Evolutionary conservation across 192 early-diverging fungal genomes (phyloP).

Genomic region (Diversispora epigaea): DNA sequence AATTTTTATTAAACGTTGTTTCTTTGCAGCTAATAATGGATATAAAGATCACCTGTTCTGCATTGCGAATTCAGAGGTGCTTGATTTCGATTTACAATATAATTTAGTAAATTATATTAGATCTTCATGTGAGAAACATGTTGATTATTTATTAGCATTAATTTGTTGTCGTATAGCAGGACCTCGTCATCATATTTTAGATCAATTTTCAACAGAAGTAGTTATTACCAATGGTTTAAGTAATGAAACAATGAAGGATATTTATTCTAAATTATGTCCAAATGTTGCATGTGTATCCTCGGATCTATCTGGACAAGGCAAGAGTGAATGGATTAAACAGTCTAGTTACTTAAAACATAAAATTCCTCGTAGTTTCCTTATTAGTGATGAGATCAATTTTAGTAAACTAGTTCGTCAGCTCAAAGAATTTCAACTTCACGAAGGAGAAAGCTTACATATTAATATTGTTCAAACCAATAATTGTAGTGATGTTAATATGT

Average conservation of each 20-base stretch:
- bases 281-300: conserved; percentile 1
- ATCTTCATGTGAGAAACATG: not conserved
- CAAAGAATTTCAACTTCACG: not conserved
- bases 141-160: conserved; percentile 22
- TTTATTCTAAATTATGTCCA: conserved; percentile 17
- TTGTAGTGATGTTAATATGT: conserved; percentile 11
- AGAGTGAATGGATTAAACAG: conserved; percentile 26
- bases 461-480: conserved; percentile 8
- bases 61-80: conserved; percentile 25
- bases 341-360: not conserved
- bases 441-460: conserved; percentile 19
- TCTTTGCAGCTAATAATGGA: conserved; percentile 16
- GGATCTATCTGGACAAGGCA: conserved; percentile 13
- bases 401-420: not conserved
- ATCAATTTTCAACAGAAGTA: conserved; percentile 26
- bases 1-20: conserved; percentile 22
- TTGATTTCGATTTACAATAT: conserved; percentile 30
- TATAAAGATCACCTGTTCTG: conserved; percentile 15
- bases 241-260: not conserved
- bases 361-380: conserved; percentile 8
- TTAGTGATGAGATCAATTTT: conserved; percentile 9
- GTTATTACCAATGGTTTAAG: conserved; percentile 3
- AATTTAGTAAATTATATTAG: conserved; percentile 5
- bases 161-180: conserved; percentile 23
- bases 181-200: conserved; percentile 18